Base-by-base conservation (phyloP, 2,329 filamentous ascomycete genomes). In the Fusarium fujikuroi region DNA sequence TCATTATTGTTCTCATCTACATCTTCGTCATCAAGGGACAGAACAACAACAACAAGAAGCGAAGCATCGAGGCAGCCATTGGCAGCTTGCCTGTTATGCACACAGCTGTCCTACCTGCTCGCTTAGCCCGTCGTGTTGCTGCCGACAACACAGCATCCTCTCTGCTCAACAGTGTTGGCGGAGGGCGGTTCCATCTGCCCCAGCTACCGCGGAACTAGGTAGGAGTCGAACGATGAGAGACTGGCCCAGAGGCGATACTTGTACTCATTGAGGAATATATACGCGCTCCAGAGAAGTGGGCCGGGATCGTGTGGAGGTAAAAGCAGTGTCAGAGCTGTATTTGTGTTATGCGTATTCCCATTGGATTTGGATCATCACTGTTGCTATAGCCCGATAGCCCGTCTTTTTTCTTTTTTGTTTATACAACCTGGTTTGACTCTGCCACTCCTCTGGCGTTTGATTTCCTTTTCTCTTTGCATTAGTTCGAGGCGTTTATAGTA, bases 1-100 rank as follows among this genome's bases (percentile, higher is more conserved):
- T 85, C 46, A 84, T 88, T 59, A 80, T 86, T 52, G 85, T 90
- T 14, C 84, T 87, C 60, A 81, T 87, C 58, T 88, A 87, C 74
- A 76, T 88, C 68, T 80, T 84, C 34, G 80, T 87, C 68, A 80
- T 84, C 66, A 83, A 80, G 72, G 74, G 64, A 46, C 67, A 73
- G 36, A 70, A 68, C 70, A 74, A 69, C 77, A 79, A 66, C 64
- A 69, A 76, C 69, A 79, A 67, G 60, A 82, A 80, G 75, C 80
- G 79, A 78, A 79, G 72, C 63, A 65, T 82, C 58, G 71, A 76
- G 32, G 69, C 70, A 14, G 70, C 69, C 25, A 63, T 76, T 37
- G 65, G 68, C 47, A 63, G 69, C 40, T 60, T 80, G n/a, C 64
- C 72, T 9, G 60, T 79, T 53, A 70, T 78, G 65, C 72, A 76